Evolutionary conservation across 2,329 filamentous ascomycete species (phyloP), one percentile per base, ranked within the genome.

Genomic region (Xylaria sp.): DNA sequence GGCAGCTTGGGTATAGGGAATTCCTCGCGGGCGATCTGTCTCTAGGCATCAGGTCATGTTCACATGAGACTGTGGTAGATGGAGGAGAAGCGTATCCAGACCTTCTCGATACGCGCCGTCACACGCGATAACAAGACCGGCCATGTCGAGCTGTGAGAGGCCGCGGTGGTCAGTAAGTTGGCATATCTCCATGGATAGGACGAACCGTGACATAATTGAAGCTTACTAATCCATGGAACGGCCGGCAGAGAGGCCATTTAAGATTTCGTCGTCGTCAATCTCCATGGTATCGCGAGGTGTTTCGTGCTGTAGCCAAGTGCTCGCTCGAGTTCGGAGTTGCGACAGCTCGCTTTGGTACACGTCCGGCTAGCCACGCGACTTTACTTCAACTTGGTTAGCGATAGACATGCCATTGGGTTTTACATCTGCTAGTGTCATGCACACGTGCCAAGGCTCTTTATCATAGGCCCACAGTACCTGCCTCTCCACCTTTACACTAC

Each of bases 1-100:
- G 87, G 85, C 62, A 89, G 81, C 63, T 83, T 85, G 12, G 92
- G 92, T 74, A 91, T 90, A 51, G 92, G 90, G 75, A 97, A 97
- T 62, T 91, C 90, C 78, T 89, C 86, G 79, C 88, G 87, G 50
- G 92, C 88, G 73, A 94, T 95, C 93, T 97, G 69, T 63, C 66
- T 60, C 44, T 41, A 37, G 51, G 12, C 62, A 60, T 69, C 44
- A 69, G 68, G 34, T 41, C 44, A 31, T 65, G 37, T 51, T 55
- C 28, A 58, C 44, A 31, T 50, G 23, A 20, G 25, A 37, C n/a
- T 20, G 61, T 13, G 20, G 56, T n/a, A 18, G 41, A 6, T n/a
- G 18, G 3, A 60, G 54, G 44, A 66, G 80, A 59, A 51, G 63
- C 74, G 79, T 39, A n/a, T 31, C 52, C 77, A 66, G 75, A 87